phyloP scores from a whole-genome alignment of 805 yeast genomes.

The Metschnikowia koreensis region DNA sequence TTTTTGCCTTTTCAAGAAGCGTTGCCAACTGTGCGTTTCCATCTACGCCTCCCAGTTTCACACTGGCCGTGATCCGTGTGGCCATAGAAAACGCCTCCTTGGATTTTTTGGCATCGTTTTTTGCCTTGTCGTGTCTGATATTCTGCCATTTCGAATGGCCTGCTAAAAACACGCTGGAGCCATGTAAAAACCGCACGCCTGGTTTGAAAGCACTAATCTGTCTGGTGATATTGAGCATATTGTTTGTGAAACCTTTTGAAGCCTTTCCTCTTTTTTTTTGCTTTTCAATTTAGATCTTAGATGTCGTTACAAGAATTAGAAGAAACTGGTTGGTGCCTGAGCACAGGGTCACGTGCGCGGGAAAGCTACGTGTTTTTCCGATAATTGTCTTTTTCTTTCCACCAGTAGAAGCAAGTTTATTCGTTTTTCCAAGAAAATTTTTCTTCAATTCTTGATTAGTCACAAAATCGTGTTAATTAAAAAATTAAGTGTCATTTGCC shows the following conservation, averaged over 20 bases:
- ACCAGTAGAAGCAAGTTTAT: too few species aligned
- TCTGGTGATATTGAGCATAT: background rate
- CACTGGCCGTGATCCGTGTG: slow-evolving; percentile 70
- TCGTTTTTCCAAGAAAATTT: too few species aligned
- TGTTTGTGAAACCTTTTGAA: background rate
- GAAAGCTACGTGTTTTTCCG: too few species aligned
- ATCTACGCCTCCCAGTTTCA: slow-evolving; percentile 69
- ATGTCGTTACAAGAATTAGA: too few species aligned
- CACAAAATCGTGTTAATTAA: too few species aligned
- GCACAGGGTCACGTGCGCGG: too few species aligned
- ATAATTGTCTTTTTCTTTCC: too few species aligned
- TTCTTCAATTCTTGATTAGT: too few species aligned
- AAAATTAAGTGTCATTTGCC: too few species aligned
- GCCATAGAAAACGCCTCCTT: slow-evolving; percentile 69
- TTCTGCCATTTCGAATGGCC: slow-evolving; percentile 98
- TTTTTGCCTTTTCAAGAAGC: slow-evolving; percentile 74
- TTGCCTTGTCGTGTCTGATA: slow-evolving; percentile 90
- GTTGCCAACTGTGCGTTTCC: slow-evolving; percentile 62
- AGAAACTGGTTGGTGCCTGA: too few species aligned
- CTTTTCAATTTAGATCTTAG: too few species aligned
- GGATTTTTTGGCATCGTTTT: slow-evolving; percentile 79
- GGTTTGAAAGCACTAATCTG: background rate
- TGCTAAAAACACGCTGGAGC: slow-evolving; percentile 31
- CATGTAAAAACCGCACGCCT: slow-evolving; percentile 14
- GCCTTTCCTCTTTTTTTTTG: too few species aligned